These are phyloP conservation scores for Yamadazyma friedrichii DNA, from an alignment of 1,139 yeast species.

Conservation along the genomic window DNA sequence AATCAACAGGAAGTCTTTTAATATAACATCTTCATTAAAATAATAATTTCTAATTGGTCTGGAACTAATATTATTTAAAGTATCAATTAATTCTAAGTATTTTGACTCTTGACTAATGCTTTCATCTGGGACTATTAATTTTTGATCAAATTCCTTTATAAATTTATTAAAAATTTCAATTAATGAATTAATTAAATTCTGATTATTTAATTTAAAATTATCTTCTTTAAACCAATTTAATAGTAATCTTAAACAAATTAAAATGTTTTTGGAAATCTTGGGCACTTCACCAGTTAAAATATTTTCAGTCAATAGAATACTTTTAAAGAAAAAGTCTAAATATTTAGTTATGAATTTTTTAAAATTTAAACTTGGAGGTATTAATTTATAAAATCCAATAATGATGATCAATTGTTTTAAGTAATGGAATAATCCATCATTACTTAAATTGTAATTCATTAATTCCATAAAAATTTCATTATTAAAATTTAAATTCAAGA, in stretches of 20 bases:
- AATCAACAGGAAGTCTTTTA: slow-evolving; percentile 58
- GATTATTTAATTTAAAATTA: slow-evolving; percentile 35
- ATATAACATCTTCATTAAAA: slow-evolving; percentile 62
- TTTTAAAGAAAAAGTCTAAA: slow-evolving; percentile 31
- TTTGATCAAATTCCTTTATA: slow-evolving; percentile 5
- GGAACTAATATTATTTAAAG: slow-evolving; percentile 4
- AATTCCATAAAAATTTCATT: slow-evolving; percentile 12
- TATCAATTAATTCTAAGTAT: slow-evolving; percentile 9
- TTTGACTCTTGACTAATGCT: slow-evolving; percentile 8
- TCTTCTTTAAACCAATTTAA: slow-evolving; percentile 55
- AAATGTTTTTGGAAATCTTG: slow-evolving; percentile 3
- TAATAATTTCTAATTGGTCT: slow-evolving; percentile 49
- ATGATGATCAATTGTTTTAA: slow-evolving; percentile 26
- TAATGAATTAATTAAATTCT: slow-evolving; percentile 22
- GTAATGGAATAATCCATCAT: slow-evolving; percentile 16
- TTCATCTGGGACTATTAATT: neutral
- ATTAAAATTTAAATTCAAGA: slow-evolving; percentile 21
- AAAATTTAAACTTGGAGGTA: slow-evolving; percentile 15
- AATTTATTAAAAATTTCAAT: slow-evolving; percentile 6
- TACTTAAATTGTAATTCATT: neutral
- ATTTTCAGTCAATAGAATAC: slow-evolving; percentile 6
- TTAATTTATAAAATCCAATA: slow-evolving; percentile 20
- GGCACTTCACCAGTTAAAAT: slow-evolving; percentile 10
- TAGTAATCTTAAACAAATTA: slow-evolving; percentile 42
- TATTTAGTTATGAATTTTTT: slow-evolving; percentile 26